Conservation (phyloP, 176 grass and related monocot species). For the Phoenix roebelenii region DNA sequence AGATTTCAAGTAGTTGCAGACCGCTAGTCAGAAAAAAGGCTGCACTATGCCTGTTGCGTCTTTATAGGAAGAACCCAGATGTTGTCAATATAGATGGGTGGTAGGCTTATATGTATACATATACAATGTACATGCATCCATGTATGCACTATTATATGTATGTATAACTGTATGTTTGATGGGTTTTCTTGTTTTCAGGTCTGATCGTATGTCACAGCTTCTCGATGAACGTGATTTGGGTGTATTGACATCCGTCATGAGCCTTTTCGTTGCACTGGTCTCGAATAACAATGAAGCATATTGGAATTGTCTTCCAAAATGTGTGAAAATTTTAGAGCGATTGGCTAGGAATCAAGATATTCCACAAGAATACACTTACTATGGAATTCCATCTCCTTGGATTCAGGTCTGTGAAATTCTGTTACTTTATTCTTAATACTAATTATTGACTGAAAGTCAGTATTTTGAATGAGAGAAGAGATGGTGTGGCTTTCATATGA, state of each 20-base stretch:
- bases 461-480: no score
- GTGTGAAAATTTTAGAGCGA: slow-evolving; percentile 81
- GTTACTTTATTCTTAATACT: not conserved
- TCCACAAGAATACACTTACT: slow-evolving; percentile 94
- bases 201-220: slow-evolving; percentile 95
- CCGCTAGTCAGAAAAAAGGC: slow-evolving; percentile 98
- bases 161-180: not conserved
- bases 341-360: slow-evolving; percentile 98
- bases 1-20: slow-evolving; percentile 98
- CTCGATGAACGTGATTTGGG: slow-evolving; percentile 91
- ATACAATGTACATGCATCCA: not conserved
- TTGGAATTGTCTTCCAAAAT: slow-evolving; percentile 99
- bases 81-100: slow-evolving; percentile 97
- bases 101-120: slow-evolving; percentile 31
- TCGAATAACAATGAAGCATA: slow-evolving; percentile 89
- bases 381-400: slow-evolving; percentile 99
- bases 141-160: no score
- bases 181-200: slow-evolving; percentile 38
- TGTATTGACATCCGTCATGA: slow-evolving; percentile 95
- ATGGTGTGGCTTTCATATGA: no score
- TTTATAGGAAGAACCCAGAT: slow-evolving; percentile 99
- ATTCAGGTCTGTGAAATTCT: slow-evolving; percentile 64
- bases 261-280: slow-evolving; percentile 93
- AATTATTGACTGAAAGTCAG: no score
- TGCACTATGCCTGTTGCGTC: slow-evolving; percentile 84